These are phyloP conservation scores for Suillus subluteus DNA, from an alignment of 768 basidiomycete genomes.

Conservation along the genomic window DNA sequence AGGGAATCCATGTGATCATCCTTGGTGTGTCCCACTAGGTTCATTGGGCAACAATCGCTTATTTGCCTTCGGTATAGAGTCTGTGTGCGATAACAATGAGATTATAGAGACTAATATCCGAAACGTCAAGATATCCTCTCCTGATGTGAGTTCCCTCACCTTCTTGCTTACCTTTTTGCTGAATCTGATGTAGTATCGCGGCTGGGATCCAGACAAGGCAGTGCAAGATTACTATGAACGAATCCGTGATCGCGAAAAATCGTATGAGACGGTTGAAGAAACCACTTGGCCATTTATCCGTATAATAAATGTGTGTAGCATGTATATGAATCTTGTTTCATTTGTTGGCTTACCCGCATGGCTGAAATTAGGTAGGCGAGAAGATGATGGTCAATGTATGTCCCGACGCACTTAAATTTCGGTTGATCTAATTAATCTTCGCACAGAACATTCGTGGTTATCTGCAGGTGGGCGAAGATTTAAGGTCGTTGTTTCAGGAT, in stretches of 20 bases:
- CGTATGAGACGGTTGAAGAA: slow-evolving; percentile 92
- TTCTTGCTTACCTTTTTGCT: slow-evolving; percentile 1
- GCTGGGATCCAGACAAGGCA: slow-evolving; percentile 91
- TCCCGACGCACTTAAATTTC: background rate
- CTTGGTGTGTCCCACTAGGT: slow-evolving; percentile 59
- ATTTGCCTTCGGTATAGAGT: slow-evolving; percentile 55
- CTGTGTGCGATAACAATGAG: slow-evolving; percentile 87
- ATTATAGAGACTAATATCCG: slow-evolving; percentile 95
- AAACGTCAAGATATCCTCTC: slow-evolving; percentile 97
- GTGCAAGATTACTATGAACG: slow-evolving; percentile 91
- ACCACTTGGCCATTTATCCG: slow-evolving; percentile 92
- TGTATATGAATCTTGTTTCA: background rate
- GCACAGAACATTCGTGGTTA: slow-evolving; percentile 83
- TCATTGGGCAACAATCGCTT: slow-evolving; percentile 7
- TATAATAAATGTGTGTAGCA: slow-evolving; percentile 73
- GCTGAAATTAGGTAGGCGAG: slow-evolving; percentile 75
- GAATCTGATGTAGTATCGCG: slow-evolving; percentile 67
- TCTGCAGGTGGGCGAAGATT: slow-evolving; percentile 58
- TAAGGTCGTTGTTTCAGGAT: background rate
- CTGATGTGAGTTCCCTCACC: slow-evolving; percentile 68
- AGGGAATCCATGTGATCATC: slow-evolving; percentile 90
- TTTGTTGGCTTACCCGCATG: slow-evolving; percentile 15
- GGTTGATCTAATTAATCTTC: slow-evolving; percentile 8
- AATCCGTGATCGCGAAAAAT: slow-evolving; percentile 82
- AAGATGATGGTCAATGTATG: slow-evolving; percentile 87